Evolutionary conservation across 768 basidiomycete genomes (phyloP).

Genomic region (Russula sp.): DNA sequence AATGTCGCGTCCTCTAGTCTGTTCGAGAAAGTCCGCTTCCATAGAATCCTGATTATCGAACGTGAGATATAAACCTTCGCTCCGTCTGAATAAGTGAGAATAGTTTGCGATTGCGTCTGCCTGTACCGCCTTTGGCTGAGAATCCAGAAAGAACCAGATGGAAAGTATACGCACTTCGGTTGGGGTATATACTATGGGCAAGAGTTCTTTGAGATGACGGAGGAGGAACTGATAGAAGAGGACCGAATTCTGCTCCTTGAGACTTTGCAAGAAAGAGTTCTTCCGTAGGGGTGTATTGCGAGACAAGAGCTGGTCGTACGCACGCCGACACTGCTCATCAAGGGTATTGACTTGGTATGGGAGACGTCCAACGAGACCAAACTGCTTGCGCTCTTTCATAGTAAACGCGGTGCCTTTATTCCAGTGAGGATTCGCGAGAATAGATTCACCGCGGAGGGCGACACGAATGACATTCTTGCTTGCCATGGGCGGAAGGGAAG

Average conservation of each 20-base stretch:
- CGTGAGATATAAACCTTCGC: slow-evolving; percentile 70
- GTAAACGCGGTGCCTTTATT: slow-evolving; percentile 84
- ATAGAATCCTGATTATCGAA: slow-evolving; percentile 57
- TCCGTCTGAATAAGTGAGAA: slow-evolving; percentile 75
- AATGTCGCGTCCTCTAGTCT: slow-evolving; percentile 53
- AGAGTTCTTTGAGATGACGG: slow-evolving; percentile 42
- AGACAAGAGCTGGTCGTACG: slow-evolving; percentile 54
- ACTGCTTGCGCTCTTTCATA: slow-evolving; percentile 54
- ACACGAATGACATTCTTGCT: slow-evolving; percentile 32
- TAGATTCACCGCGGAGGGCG: slow-evolving; percentile 52
- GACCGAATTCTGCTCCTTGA: slow-evolving; percentile 78
- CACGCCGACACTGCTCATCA: slow-evolving; percentile 70
- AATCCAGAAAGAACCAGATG: not conserved
- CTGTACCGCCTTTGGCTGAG: slow-evolving; percentile 31
- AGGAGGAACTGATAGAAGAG: slow-evolving; percentile 63
- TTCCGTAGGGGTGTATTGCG: slow-evolving; percentile 44
- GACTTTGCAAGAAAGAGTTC: slow-evolving; percentile 70
- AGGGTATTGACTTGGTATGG: slow-evolving; percentile 43
- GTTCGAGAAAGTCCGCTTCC: slow-evolving; percentile 72
- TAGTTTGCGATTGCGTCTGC: slow-evolving; percentile 80
- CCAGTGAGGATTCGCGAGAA: slow-evolving; percentile 61
- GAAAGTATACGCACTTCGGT: slow-evolving; percentile 47
- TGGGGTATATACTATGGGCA: slow-evolving; percentile 77
- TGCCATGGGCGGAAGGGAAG: not conserved
- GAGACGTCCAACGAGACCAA: slow-evolving; percentile 47